Percentiles rank a stretch among this genome's conserved stretches.
These are phyloP conservation scores for Kazachstania sp. DNA, from an alignment of 1,139 yeast species.

Conservation along the genomic window DNA sequence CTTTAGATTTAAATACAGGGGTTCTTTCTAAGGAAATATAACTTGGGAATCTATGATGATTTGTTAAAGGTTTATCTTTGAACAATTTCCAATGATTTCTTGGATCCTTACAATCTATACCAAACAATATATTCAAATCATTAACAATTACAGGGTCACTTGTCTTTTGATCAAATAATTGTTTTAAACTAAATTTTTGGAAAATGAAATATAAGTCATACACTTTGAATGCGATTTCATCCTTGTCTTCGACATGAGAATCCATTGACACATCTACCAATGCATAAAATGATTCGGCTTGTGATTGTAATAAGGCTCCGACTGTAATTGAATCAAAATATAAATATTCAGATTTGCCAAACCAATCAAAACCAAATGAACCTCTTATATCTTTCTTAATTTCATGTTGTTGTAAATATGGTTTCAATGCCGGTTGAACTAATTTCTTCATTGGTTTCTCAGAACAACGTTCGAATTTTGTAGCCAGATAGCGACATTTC, in stretches of 20 bases:
- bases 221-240: background rate
- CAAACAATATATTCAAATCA: slow-evolving; percentile 59
- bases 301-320: slow-evolving; percentile 1
- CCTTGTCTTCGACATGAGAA: background rate
- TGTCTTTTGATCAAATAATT: slow-evolving; percentile 2
- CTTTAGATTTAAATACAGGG: background rate
- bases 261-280: background rate
- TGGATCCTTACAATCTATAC: slow-evolving; percentile 68
- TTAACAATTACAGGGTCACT: slow-evolving; percentile 10
- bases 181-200: background rate
- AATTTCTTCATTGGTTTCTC: background rate
- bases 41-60: slow-evolving; percentile 3
- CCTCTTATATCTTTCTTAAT: slow-evolving; percentile 20
- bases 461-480: slow-evolving; percentile 11
- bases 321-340: slow-evolving; percentile 14
- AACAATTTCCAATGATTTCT: slow-evolving; percentile 58
- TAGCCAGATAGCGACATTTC: slow-evolving; percentile 18
- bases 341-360: slow-evolving; percentile 20
- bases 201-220: slow-evolving; percentile 3
- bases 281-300: background rate
- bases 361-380: slow-evolving; percentile 13
- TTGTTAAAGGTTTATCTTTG: slow-evolving; percentile 22
- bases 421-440: background rate
- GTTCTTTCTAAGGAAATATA: background rate
- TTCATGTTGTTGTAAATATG: slow-evolving; percentile 2